Percentiles rank a stretch among this genome's conserved stretches.
Conservation (phyloP, 495 filamentous ascomycete species). For the Penicillium crystallinum region DNA sequence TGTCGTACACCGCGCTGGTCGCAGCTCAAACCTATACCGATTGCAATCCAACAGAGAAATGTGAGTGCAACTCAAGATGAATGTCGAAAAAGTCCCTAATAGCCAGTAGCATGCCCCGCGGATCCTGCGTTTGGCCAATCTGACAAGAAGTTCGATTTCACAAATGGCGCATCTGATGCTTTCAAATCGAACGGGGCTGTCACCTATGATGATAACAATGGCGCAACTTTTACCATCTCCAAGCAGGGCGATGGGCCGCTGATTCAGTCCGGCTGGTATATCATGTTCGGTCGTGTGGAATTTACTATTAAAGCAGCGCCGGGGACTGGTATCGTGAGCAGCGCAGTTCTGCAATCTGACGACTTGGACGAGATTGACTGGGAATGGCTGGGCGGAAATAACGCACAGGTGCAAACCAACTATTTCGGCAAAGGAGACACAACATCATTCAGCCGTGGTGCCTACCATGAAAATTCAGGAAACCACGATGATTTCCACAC, state of each 20-base stretch:
- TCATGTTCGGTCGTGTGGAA: conserved; percentile 65
- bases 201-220: conserved; percentile 63
- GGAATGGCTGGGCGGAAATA: conserved; percentile 73
- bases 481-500: conserved; percentile 64
- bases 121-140: conserved; percentile 78
- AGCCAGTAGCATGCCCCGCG: conserved; percentile 55
- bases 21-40: conserved; percentile 68
- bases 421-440: conserved; percentile 85
- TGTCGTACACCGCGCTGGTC: conserved; percentile 34
- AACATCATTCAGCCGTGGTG: conserved; percentile 57
- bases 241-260: conserved; percentile 77
- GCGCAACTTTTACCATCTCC: conserved; percentile 80
- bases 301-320: conserved; percentile 55
- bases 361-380: conserved; percentile 88
- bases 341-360: conserved; percentile 76
- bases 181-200: conserved; percentile 64
- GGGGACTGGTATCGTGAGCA: conserved; percentile 63
- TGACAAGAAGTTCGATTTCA: conserved; percentile 71
- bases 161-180: conserved; percentile 57
- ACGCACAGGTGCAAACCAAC: conserved; percentile 63
- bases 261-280: conserved; percentile 69
- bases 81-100: conserved; percentile 14
- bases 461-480: conserved; percentile 46
- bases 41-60: conserved; percentile 67
- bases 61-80: conserved; percentile 40